Evolutionary conservation across 2,329 filamentous ascomycete genomes (phyloP).

Genomic region (Xylariaceae sp.): DNA sequence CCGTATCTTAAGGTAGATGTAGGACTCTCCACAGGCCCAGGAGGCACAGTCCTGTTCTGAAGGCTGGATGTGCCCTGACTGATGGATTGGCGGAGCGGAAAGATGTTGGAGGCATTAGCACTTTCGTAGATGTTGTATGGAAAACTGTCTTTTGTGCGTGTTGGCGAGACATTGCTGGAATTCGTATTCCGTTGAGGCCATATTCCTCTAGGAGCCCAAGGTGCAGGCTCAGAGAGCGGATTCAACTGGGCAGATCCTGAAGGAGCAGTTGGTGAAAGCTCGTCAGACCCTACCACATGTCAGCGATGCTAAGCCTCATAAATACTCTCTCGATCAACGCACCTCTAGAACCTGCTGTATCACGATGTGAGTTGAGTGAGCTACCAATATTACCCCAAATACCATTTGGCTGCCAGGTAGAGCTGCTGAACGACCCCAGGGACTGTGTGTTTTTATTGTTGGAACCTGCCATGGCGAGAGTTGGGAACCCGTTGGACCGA

Average conservation of each 20-base stretch:
- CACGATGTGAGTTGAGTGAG: conserved; percentile 53
- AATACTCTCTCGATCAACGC: conserved; percentile 32
- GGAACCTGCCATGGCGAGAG: conserved; percentile 43
- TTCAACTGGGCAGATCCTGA: conserved; percentile 74
- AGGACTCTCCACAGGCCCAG: conserved; percentile 52
- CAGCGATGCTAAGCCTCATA: conserved; percentile 17
- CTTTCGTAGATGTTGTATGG: conserved; percentile 53
- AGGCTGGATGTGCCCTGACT: conserved; percentile 46
- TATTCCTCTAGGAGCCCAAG: conserved; percentile 60
- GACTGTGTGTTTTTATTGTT: conserved; percentile 44
- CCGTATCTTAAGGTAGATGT: conserved; percentile 50
- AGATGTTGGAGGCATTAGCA: conserved; percentile 52
- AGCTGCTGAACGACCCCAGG: conserved; percentile 48
- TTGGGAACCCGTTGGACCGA: conserved; percentile 43
- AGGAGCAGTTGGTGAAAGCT: conserved; percentile 56
- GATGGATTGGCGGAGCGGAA: conserved; percentile 53
- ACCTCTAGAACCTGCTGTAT: conserved; percentile 56
- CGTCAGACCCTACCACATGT: conserved; percentile 44
- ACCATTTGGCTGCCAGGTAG: conserved; percentile 47
- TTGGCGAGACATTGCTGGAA: conserved; percentile 62
- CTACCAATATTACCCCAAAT: conserved; percentile 61
- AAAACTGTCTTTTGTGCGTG: conserved; percentile 57
- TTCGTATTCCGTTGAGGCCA: conserved; percentile 60
- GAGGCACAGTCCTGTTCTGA: conserved; percentile 43
- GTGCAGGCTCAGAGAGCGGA: conserved; percentile 70